Percentiles rank a stretch among this genome's conserved stretches.
Evolutionary conservation across 805 yeast genomes (phyloP).

Genomic region (Starmerella geochares): DNA sequence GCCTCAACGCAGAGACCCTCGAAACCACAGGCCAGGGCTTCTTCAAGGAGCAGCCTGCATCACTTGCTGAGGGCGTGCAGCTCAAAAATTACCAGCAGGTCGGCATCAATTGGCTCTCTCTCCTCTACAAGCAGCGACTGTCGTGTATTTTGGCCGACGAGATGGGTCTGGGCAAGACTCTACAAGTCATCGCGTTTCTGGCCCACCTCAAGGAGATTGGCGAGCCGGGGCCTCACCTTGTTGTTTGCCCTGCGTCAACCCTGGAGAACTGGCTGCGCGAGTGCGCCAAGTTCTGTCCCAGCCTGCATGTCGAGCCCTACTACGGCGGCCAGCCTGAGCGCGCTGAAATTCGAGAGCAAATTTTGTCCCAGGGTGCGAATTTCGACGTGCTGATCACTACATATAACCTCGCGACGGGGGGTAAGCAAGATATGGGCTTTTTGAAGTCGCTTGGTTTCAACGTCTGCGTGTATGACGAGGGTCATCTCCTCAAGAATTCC

Average conservation of each 20-base stretch:
- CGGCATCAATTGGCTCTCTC: constrained; percentile 88
- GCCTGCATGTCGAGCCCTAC: constrained; percentile 73
- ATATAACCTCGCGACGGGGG: constrained; percentile 81
- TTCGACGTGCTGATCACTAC: constrained; percentile 92
- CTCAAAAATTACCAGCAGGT: constrained; percentile 88
- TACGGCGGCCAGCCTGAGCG: constrained; percentile 84
- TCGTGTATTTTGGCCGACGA: constrained; percentile 97
- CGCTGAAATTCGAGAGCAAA: constrained; percentile 64
- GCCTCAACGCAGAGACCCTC: constrained; percentile 62
- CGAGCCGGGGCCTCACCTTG: constrained; percentile 73
- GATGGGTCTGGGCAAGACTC: constrained; percentile 94
- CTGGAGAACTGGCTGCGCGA: constrained; percentile 96
- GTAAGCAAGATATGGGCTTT: constrained; percentile 70
- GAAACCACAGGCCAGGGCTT: constrained; percentile 36
- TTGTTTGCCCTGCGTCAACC: constrained; percentile 94
- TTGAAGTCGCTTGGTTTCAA: constrained; percentile 66
- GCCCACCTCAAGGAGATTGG: constrained; percentile 68
- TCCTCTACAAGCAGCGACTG: constrained; percentile 64
- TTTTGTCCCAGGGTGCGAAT: constrained; percentile 42
- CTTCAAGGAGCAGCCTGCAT: constrained; percentile 60
- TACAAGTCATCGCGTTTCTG: constrained; percentile 88
- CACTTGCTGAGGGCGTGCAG: constrained; percentile 52
- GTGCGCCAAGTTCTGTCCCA: constrained; percentile 78
- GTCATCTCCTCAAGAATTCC: constrained; percentile 91
- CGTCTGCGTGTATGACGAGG: constrained; percentile 91